Conservation (phyloP, 2,329 filamentous ascomycete species). For the Neonectria magnoliae region DNA sequence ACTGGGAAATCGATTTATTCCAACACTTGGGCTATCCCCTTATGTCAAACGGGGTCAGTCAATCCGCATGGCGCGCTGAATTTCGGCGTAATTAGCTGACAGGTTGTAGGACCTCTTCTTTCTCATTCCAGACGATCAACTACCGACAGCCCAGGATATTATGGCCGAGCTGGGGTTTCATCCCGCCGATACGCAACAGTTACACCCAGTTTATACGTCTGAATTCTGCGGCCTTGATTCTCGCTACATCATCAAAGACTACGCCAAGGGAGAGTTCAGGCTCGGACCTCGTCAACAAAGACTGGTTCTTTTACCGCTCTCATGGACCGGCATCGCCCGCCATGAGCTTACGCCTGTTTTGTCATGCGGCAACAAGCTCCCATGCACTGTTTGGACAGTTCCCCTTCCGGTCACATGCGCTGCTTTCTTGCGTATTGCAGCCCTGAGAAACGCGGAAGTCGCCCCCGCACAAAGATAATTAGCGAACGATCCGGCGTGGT, state of each 20-base stretch:
- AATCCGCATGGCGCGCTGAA: neutral
- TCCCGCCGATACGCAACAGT: no score
- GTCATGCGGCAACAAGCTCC: neutral
- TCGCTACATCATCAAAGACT: no score
- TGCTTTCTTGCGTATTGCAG: slow-evolving; percentile 9
- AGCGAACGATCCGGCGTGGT: neutral
- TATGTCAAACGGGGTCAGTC: neutral
- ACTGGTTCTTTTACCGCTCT: no score
- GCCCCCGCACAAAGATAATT: neutral
- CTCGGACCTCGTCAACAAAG: no score
- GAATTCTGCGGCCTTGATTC: no score
- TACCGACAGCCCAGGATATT: no score
- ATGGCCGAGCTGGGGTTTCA: no score
- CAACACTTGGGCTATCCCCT: slow-evolving; percentile 7
- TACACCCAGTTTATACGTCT: no score
- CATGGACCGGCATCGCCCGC: slow-evolving; percentile 3
- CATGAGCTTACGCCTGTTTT: neutral
- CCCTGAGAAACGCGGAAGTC: neutral
- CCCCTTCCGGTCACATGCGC: slow-evolving; percentile 2
- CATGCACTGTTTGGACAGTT: slow-evolving; percentile 6
- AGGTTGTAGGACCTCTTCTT: no score
- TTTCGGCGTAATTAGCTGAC: no score
- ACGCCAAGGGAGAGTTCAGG: no score
- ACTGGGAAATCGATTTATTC: slow-evolving; percentile 14
- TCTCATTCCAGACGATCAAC: no score